Conservation (phyloP, 2,329 filamentous ascomycete genomes). For the Gremmenia infestans region DNA sequence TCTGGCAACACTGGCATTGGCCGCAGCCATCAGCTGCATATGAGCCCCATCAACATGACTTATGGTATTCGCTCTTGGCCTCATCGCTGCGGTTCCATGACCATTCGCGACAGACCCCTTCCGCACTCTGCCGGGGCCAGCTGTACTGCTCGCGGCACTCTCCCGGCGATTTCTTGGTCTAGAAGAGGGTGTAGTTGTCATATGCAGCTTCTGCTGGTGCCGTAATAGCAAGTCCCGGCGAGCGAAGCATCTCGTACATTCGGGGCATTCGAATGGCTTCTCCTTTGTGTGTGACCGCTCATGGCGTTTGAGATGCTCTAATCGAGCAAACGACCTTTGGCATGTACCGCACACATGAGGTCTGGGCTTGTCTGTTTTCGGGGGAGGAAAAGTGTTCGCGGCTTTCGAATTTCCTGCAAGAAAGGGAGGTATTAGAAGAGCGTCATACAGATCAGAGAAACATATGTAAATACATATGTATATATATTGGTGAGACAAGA, state of each 20-base stretch:
- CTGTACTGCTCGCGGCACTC: conserved; percentile 70
- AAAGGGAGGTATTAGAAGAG: background rate
- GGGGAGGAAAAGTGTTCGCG: conserved; percentile 54
- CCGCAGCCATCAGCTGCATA: conserved; percentile 65
- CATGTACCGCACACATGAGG: conserved; percentile 93
- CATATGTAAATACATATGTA: too few species aligned
- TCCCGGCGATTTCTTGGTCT: conserved; percentile 85
- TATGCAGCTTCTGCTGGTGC: conserved; percentile 97
- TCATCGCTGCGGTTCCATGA: conserved; percentile 55
- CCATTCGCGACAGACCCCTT: conserved; percentile 81
- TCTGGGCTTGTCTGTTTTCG: conserved; percentile 95
- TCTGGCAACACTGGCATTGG: conserved; percentile 46
- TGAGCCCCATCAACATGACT: conserved; percentile 80
- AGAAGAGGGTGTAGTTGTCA: conserved; percentile 82
- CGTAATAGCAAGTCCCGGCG: conserved; percentile 84
- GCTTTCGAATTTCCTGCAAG: conserved; percentile 21
- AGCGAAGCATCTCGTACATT: conserved; percentile 92
- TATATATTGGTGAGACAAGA: conserved; percentile 4
- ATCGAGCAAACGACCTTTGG: conserved; percentile 82
- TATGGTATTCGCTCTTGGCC: conserved; percentile 92
- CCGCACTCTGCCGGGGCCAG: conserved; percentile 67
- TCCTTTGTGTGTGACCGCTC: conserved; percentile 96
- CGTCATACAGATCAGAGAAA: background rate
- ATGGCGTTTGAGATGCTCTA: conserved; percentile 96
- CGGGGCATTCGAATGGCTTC: conserved; percentile 96